Base-by-base conservation (phyloP, 108 stramenopile species). In the Seminavis robusta region DNA sequence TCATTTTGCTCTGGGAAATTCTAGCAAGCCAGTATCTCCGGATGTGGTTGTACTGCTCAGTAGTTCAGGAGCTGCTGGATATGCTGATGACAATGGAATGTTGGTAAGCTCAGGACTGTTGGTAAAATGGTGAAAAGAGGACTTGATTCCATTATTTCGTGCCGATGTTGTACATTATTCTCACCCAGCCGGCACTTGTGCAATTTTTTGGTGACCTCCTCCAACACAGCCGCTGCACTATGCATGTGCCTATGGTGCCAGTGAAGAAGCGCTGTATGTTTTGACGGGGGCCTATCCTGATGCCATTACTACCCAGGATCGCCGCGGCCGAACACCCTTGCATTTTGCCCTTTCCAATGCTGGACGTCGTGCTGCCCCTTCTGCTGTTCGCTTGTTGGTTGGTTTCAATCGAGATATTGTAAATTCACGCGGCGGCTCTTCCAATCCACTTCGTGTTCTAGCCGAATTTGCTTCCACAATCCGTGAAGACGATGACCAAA, bases 181-280 rank as follows among this genome's bases (percentile, higher is more conserved):
- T 63, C 37, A 37, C 31, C 23, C 38, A 61, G 24, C n/a, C n/a
- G n/a, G n/a, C n/a, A n/a, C n/a, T n/a, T n/a, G n/a, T n/a, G n/a
- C n/a, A n/a, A n/a, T n/a, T n/a, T n/a, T n/a, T n/a, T n/a, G n/a
- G n/a, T n/a, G n/a, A n/a, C n/a, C n/a, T n/a, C n/a, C n/a, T n/a
- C n/a, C n/a, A n/a, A n/a, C n/a, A 39, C 47, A 76, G 69, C 89
- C 84, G 1, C 65, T 91, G 1, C 90, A 92, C 45, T 88, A 83
- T 63, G 90, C 90, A 15, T 92, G 90, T 58, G 79, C 84, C 17
- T 92, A 86, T 55, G 90, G 90, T 34, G 81, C 80, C 3, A 69
- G 82, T 2, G 82, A 79, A 31, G 86, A 86, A 39, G 68, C 72
- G 28, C 49, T 92, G 19, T 60, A 65, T 26, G 79, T 80, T 16